Conservation (phyloP, 75 land plant species). For the Selaginella moellendorffii region DNA sequence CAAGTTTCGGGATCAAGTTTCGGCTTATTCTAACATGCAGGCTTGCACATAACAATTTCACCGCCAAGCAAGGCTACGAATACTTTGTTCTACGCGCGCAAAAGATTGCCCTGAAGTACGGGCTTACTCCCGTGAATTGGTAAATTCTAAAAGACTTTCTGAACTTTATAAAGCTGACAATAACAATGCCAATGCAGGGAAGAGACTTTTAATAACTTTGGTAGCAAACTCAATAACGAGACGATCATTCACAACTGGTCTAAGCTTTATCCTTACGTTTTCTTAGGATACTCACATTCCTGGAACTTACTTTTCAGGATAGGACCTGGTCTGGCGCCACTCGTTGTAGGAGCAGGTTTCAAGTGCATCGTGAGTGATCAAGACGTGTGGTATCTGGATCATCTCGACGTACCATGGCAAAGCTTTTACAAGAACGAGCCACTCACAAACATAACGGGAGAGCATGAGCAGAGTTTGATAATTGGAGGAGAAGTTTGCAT, state of each 20-base stretch:
- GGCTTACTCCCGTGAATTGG: constrained; percentile 92
- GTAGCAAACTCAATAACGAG: neutral
- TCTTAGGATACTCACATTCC: too few relatives aligned
- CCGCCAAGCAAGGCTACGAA: constrained; percentile 57
- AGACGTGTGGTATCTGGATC: constrained; percentile 8
- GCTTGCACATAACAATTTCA: constrained; percentile 53
- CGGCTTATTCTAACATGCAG: too few relatives aligned
- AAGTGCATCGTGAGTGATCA: neutral
- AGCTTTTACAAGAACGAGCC: constrained; percentile 4
- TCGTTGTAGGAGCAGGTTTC: neutral
- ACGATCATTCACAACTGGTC: constrained; percentile 6
- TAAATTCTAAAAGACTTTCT: constrained; percentile 9
- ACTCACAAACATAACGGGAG: neutral
- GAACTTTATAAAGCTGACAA: neutral
- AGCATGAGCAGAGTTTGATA: neutral
- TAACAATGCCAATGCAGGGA: constrained; percentile 7
- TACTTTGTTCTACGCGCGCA: constrained; percentile 84
- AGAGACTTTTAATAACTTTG: constrained; percentile 6
- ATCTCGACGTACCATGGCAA: constrained; percentile 3
- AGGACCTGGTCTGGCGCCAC: neutral
- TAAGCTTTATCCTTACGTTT: too few relatives aligned
- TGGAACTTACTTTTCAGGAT: neutral
- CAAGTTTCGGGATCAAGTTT: too few relatives aligned
- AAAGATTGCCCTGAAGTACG: constrained; percentile 46
- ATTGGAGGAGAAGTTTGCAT: constrained; percentile 4